Percentiles rank a stretch among this genome's conserved stretches.
phyloP scores from a whole-genome alignment of 768 basidiomycete species.

The Pleurotus tuoliensis region DNA sequence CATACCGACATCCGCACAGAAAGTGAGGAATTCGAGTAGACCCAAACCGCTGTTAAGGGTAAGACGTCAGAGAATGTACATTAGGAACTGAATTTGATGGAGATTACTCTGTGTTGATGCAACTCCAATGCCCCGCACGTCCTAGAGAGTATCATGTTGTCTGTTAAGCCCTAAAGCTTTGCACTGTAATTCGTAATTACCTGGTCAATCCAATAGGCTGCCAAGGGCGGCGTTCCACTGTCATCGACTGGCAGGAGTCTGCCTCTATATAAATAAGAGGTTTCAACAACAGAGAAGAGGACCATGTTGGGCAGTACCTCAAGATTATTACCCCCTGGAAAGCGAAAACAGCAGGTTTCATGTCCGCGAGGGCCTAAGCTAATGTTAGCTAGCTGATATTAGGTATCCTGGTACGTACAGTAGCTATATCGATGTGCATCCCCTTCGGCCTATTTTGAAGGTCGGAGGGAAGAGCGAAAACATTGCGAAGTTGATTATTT shows the following conservation, averaged over 20 bases:
- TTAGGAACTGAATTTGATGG: not conserved
- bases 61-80: not conserved
- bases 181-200: slow-evolving; percentile 9
- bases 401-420: slow-evolving; percentile 25
- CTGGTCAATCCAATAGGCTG: slow-evolving; percentile 47
- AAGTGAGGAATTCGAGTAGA: slow-evolving; percentile 33
- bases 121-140: slow-evolving; percentile 58
- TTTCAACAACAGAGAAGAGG: slow-evolving; percentile 5
- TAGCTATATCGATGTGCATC: slow-evolving; percentile 56
- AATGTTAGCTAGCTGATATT: not conserved
- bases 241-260: slow-evolving; percentile 51
- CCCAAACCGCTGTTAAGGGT: slow-evolving; percentile 21
- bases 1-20: slow-evolving; percentile 55
- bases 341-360: slow-evolving; percentile 57
- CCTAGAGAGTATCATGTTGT: slow-evolving; percentile 25
- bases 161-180: not conserved
- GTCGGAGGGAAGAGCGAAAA: slow-evolving; percentile 68
- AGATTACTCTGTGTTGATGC: slow-evolving; percentile 53
- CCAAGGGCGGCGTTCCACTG: slow-evolving; percentile 67
- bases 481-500: slow-evolving; percentile 53
- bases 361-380: slow-evolving; percentile 44
- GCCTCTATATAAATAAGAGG: slow-evolving; percentile 33
- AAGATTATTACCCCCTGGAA: slow-evolving; percentile 70
- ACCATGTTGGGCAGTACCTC: slow-evolving; percentile 23
- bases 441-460: slow-evolving; percentile 59